Conservation (phyloP, 2,329 filamentous ascomycete genomes). For the Sporothrix mexicana region DNA sequence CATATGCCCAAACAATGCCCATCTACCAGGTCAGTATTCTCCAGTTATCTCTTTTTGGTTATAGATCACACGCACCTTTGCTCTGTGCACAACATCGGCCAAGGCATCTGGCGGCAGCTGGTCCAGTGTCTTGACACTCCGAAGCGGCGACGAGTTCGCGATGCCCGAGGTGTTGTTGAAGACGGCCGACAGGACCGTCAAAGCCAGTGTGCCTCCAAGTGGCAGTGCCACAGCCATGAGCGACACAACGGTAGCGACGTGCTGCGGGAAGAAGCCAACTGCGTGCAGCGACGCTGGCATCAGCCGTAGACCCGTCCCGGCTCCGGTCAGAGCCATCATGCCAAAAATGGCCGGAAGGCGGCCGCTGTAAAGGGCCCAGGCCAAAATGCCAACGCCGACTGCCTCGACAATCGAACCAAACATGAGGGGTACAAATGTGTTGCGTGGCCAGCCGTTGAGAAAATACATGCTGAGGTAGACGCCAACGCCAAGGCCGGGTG, state of each 20-base stretch:
- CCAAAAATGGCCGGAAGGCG: conserved; percentile 55
- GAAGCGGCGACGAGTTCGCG: conserved; percentile 39
- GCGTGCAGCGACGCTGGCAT: conserved; percentile 68
- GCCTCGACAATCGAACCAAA: conserved; percentile 62
- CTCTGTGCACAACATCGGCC: conserved; percentile 49
- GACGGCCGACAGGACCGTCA: conserved; percentile 71
- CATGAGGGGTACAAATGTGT: conserved; percentile 66
- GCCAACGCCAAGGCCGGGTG: conserved; percentile 66
- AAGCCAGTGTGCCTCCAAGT: conserved; percentile 67
- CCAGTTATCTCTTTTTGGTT: not conserved
- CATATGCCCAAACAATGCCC: conserved; percentile 70
- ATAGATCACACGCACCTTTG: conserved; percentile 43
- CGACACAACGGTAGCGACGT: conserved; percentile 64
- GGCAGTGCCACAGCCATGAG: conserved; percentile 65
- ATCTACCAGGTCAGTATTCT: conserved; percentile 28
- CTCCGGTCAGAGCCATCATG: conserved; percentile 69
- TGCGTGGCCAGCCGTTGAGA: conserved; percentile 65
- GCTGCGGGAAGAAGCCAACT: conserved; percentile 64
- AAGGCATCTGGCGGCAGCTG: conserved; percentile 46
- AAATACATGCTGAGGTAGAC: conserved; percentile 63
- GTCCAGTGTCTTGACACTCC: conserved; percentile 47
- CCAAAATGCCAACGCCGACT: conserved; percentile 62
- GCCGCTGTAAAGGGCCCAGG: conserved; percentile 50
- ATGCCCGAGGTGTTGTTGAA: conserved; percentile 63
- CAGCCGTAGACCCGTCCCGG: conserved; percentile 67